Evolutionary conservation across 2,329 filamentous ascomycete species (phyloP).

Genomic region (Colletotrichum incanum): DNA sequence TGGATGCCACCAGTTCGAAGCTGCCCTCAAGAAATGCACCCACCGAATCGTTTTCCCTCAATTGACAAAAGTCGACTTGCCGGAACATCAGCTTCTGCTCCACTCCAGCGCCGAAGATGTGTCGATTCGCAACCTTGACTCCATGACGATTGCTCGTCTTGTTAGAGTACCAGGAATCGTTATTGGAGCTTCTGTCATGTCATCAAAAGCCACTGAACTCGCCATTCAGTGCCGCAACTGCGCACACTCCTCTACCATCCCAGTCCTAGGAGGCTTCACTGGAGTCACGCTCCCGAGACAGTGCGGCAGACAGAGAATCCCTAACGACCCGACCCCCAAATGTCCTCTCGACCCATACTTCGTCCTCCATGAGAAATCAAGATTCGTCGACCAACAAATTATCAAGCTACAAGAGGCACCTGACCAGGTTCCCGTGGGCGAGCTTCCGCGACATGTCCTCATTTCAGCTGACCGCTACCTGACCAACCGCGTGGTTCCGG

Average conservation of each 20-base stretch:
- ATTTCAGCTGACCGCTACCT: conserved; percentile 97
- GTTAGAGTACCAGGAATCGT: conserved; percentile 97
- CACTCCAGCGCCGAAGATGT: conserved; percentile 93
- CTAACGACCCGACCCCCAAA: conserved; percentile 78
- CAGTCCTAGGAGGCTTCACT: conserved; percentile 87
- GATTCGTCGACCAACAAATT: conserved; percentile 97
- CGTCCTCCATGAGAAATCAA: conserved; percentile 92
- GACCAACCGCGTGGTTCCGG: conserved; percentile 95
- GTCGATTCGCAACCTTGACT: conserved; percentile 94
- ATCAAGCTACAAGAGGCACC: conserved; percentile 98
- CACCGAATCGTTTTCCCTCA: conserved; percentile 93
- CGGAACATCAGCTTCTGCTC: conserved; percentile 93
- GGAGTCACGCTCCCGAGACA: conserved; percentile 87
- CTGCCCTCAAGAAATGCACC: conserved; percentile 90
- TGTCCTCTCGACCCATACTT: conserved; percentile 97
- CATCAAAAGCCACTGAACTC: conserved; percentile 92
- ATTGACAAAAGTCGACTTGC: conserved; percentile 77
- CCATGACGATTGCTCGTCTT: conserved; percentile 92
- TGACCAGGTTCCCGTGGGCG: conserved; percentile 96
- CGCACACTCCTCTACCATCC: conserved; percentile 78
- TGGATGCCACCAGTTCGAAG: conserved; percentile 80
- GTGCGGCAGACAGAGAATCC: conserved; percentile 76
- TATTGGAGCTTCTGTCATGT: conserved; percentile 96
- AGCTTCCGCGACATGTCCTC: conserved; percentile 93
- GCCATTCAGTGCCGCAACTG: conserved; percentile 93